Conservation (phyloP, 192 early-diverging fungal genomes). For the Piromyces finnis region DNA sequence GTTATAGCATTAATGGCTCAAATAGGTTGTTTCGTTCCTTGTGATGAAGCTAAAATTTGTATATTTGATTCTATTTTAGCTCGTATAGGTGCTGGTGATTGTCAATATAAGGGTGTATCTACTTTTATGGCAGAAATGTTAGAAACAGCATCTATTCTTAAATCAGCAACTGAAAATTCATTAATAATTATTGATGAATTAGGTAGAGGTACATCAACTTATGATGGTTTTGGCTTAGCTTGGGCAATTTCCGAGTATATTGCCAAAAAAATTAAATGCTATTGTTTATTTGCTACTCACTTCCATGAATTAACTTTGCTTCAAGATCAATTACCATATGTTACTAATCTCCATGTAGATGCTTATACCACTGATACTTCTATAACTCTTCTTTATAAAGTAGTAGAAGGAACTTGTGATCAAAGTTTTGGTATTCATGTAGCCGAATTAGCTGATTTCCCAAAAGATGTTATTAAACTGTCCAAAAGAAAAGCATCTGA, state of each 20-base stretch:
- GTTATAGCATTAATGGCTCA: conserved; percentile 89
- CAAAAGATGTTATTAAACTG: conserved; percentile 57
- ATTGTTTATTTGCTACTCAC: conserved; percentile 87
- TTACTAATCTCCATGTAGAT: conserved; percentile 78
- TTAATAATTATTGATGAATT: conserved; percentile 92
- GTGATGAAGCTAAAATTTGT: conserved; percentile 27
- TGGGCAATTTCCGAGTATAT: conserved; percentile 93
- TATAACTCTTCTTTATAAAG: conserved; percentile 83
- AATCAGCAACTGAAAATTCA: conserved; percentile 60
- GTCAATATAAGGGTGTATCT: conserved; percentile 78
- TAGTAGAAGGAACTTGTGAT: conserved; percentile 64
- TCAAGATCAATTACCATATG: conserved; percentile 41
- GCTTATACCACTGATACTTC: conserved; percentile 35
- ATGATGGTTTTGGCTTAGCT: conserved; percentile 94
- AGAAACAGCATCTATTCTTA: conserved; percentile 80
- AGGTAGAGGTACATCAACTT: conserved; percentile 92
- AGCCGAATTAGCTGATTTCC: conserved; percentile 83
- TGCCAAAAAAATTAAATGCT: conserved; percentile 41
- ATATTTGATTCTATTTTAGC: conserved; percentile 79
- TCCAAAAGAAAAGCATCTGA: conserved; percentile 76
- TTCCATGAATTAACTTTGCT: conserved; percentile 93
- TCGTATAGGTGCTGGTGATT: conserved; percentile 86
- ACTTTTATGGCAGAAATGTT: conserved; percentile 96
- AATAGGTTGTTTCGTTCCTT: conserved; percentile 85
- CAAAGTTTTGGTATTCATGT: conserved; percentile 98